Conservation (phyloP, 768 basidiomycete species). For the Trametes meyenii region DNA sequence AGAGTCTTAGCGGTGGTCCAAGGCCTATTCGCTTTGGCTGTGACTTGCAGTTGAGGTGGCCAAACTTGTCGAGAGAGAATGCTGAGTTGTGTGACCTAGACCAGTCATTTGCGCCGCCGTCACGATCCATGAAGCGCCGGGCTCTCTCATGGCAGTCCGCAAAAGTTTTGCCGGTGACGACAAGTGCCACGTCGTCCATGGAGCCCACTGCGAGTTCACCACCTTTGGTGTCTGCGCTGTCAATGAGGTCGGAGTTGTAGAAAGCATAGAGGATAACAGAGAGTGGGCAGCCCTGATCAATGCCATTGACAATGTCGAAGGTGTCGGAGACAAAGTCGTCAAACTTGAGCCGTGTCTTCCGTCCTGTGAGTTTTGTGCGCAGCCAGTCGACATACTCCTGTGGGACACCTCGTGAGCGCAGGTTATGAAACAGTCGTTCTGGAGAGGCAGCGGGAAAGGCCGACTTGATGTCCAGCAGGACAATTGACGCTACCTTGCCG, state of each 20-base stretch:
- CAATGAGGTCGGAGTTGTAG: conserved; percentile 34
- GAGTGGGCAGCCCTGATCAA: too few relatives aligned
- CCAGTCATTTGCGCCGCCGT: conserved; percentile 34
- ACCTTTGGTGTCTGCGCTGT: conserved; percentile 15
- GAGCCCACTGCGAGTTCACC: conserved; percentile 14
- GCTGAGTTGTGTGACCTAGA: conserved; percentile 30
- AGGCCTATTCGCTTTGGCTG: conserved; percentile 1
- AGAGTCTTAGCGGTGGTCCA: conserved; percentile 18
- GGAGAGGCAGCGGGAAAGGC: conserved; percentile 31
- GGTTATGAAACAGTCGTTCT: conserved; percentile 18
- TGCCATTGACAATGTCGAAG: conserved; percentile 29
- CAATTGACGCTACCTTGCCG: conserved; percentile 31
- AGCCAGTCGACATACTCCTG: conserved; percentile 23
- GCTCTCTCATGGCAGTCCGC: conserved; percentile 7
- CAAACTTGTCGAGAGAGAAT: conserved; percentile 28
- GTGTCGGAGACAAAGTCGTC: conserved; percentile 28
- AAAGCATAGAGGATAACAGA: conserved; percentile 36
- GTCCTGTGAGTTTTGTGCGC: conserved; percentile 16
- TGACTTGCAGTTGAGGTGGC: conserved; percentile 11
- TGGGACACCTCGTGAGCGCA: conserved; percentile 19
- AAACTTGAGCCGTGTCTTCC: conserved; percentile 27
- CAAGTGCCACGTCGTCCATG: conserved; percentile 27
- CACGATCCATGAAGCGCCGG: conserved; percentile 18
- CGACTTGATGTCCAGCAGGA: conserved; percentile 39
- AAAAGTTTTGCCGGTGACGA: conserved; percentile 9